These are phyloP conservation scores for Ogataea ganodermae DNA, from an alignment of 805 yeast genomes.

Conservation along the genomic window DNA sequence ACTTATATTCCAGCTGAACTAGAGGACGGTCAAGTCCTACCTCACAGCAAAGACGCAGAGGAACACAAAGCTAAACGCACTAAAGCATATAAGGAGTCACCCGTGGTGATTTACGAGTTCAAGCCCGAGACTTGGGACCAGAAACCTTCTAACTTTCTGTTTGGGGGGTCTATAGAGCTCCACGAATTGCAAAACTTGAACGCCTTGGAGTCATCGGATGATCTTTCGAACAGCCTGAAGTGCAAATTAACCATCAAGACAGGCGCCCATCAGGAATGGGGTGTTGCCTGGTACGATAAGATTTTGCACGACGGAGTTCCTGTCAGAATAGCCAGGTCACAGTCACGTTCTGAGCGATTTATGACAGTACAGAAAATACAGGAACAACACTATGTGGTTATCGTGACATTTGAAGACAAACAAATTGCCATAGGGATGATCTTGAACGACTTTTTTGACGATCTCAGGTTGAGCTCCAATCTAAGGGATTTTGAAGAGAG, in stretches of 20 bases:
- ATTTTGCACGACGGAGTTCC: constrained; percentile 12
- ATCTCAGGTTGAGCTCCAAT: constrained; percentile 23
- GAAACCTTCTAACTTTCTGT: constrained; percentile 21
- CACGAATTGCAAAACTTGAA: constrained; percentile 23
- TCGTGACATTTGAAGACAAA: constrained; percentile 17
- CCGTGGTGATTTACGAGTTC: constrained; percentile 19
- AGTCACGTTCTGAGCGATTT: constrained; percentile 16
- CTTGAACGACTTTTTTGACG: constrained; percentile 29
- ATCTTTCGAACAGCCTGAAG: constrained; percentile 18
- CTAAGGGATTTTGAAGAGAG: constrained; percentile 23
- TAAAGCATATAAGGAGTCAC: constrained; percentile 15
- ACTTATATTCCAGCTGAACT: not conserved
- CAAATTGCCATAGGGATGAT: constrained; percentile 30
- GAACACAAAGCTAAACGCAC: not conserved
- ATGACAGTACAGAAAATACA: constrained; percentile 26
- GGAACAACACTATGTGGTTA: constrained; percentile 26
- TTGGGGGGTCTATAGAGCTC: constrained; percentile 27
- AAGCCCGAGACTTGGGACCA: constrained; percentile 18
- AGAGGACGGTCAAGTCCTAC: no score
- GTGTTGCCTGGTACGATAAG: constrained; percentile 14
- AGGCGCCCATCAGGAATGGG: constrained; percentile 20
- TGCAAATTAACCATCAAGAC: constrained; percentile 19
- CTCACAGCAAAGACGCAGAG: no score
- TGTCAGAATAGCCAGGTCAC: constrained; percentile 12
- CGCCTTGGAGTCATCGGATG: constrained; percentile 20